Conservation (phyloP, 495 filamentous ascomycete species). For the Aspergillus diversus region DNA sequence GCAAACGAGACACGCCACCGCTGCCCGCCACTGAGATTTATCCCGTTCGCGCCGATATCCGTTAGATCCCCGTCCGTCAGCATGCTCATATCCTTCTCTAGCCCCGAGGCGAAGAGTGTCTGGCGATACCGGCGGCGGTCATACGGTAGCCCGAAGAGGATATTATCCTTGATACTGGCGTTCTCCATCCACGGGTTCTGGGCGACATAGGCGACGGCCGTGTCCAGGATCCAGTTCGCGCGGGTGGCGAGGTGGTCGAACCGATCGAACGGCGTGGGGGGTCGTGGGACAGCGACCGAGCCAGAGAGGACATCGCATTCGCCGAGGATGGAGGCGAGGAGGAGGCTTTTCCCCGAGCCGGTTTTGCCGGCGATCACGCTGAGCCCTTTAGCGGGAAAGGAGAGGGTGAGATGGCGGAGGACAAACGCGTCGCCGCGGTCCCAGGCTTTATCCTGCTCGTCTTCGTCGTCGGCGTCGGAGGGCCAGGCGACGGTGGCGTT, state of each 20-base stretch:
- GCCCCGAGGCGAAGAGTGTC: slow-evolving; percentile 65
- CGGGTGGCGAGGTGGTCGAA: slow-evolving; percentile 59
- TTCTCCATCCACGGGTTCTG: slow-evolving; percentile 87
- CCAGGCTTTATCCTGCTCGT: slow-evolving; percentile 35
- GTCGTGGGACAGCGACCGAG: slow-evolving; percentile 47
- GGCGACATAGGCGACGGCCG: slow-evolving; percentile 70
- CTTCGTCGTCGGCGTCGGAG: slow-evolving; percentile 38
- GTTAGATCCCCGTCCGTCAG: slow-evolving; percentile 72
- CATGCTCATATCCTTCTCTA: slow-evolving; percentile 73
- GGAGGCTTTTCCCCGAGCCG: slow-evolving; percentile 63
- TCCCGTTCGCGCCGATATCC: slow-evolving; percentile 77
- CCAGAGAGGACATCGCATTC: slow-evolving; percentile 56
- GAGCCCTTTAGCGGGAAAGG: slow-evolving; percentile 66
- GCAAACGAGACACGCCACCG: slow-evolving; percentile 79
- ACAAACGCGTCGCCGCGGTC: slow-evolving; percentile 60
- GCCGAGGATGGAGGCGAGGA: slow-evolving; percentile 62
- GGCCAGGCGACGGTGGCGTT: slow-evolving; percentile 78
- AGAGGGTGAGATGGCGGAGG: slow-evolving; percentile 61
- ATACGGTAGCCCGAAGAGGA: slow-evolving; percentile 69
- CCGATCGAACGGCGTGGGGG: slow-evolving; percentile 38
- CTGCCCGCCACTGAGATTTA: slow-evolving; percentile 80
- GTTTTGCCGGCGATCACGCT: slow-evolving; percentile 59
- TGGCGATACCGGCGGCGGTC: slow-evolving; percentile 65
- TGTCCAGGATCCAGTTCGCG: slow-evolving; percentile 71
- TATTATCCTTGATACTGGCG: slow-evolving; percentile 73